Percentiles rank a stretch among this genome's conserved stretches.
phyloP scores from a whole-genome alignment of 176 grass and related monocot species.

The Oryza brachyantha region DNA sequence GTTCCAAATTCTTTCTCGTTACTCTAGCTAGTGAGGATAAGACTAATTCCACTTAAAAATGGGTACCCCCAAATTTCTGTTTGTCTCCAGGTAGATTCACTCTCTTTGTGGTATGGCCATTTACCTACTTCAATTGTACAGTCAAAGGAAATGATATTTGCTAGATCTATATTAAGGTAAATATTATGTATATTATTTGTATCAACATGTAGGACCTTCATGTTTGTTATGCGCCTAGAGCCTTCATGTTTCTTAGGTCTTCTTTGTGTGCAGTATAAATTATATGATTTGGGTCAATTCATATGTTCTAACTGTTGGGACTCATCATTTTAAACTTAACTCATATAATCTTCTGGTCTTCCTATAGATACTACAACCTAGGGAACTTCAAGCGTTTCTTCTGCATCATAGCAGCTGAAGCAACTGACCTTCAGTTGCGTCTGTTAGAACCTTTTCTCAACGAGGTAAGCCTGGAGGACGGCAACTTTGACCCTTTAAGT shows the following conservation, averaged over 20 bases:
- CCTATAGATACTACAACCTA: constrained; percentile 60
- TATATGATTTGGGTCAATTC: constrained; percentile 18
- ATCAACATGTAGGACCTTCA: constrained; percentile 5
- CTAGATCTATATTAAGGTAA: constrained; percentile 82
- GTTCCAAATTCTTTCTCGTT: not conserved
- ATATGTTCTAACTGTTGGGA: not conserved
- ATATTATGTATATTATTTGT: constrained; percentile 6
- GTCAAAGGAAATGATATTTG: constrained; percentile 85
- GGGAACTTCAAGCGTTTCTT: constrained; percentile 97
- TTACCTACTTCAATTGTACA: constrained; percentile 48
- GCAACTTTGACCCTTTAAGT: not conserved
- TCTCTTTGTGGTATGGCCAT: constrained; percentile 83
- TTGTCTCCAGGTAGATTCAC: constrained; percentile 60
- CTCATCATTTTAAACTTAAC: constrained; percentile 17
- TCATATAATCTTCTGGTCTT: constrained; percentile 10
- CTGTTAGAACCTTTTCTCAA: constrained; percentile 89
- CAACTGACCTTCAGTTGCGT: constrained; percentile 70
- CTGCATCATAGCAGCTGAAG: constrained; percentile 55
- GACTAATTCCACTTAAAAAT: not conserved
- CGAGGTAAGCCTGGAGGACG: constrained; percentile 45
- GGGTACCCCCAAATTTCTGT: constrained; percentile 13
- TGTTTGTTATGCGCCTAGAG: constrained; percentile 19
- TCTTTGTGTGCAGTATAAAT: not conserved
- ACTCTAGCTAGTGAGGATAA: constrained; percentile 11
- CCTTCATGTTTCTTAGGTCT: constrained; percentile 5